phyloP scores from a whole-genome alignment of 192 early-diverging fungal genomes.

The Chytriomyces confervae region DNA sequence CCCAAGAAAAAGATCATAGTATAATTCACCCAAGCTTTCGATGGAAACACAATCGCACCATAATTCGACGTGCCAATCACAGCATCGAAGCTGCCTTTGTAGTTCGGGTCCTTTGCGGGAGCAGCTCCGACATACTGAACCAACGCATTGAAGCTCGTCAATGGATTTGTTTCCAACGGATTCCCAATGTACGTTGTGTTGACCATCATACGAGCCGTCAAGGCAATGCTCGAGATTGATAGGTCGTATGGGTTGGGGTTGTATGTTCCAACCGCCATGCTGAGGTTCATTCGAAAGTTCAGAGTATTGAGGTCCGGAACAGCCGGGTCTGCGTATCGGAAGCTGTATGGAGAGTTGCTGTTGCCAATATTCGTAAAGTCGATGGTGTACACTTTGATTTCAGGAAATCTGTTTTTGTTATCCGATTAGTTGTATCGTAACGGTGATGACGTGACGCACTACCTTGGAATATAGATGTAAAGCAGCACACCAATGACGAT shows the following conservation, averaged over 20 bases:
- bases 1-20: conserved; percentile 31
- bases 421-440: neutral
- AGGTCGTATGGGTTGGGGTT: conserved; percentile 40
- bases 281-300: conserved; percentile 17
- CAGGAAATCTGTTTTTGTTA: neutral
- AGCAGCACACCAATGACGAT: conserved; percentile 6
- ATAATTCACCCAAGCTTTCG: conserved; percentile 20
- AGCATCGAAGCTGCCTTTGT: neutral
- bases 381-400: conserved; percentile 12
- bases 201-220: conserved; percentile 26
- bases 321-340: neutral
- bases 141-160: neutral
- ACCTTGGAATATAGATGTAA: conserved; percentile 7
- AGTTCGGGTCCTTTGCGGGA: neutral
- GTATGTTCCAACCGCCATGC: conserved; percentile 21
- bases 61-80: conserved; percentile 6
- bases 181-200: conserved; percentile 15
- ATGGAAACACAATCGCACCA: conserved; percentile 8
- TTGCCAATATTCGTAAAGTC: neutral
- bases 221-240: conserved; percentile 15
- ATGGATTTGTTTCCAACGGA: neutral
- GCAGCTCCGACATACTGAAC: neutral
- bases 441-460: neutral
- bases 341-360: conserved; percentile 4
- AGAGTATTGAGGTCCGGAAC: conserved; percentile 20